Evolutionary conservation across 495 filamentous ascomycete species (phyloP), one percentile per base, ranked within the genome.

Genomic region (Trichocladium antarcticum): DNA sequence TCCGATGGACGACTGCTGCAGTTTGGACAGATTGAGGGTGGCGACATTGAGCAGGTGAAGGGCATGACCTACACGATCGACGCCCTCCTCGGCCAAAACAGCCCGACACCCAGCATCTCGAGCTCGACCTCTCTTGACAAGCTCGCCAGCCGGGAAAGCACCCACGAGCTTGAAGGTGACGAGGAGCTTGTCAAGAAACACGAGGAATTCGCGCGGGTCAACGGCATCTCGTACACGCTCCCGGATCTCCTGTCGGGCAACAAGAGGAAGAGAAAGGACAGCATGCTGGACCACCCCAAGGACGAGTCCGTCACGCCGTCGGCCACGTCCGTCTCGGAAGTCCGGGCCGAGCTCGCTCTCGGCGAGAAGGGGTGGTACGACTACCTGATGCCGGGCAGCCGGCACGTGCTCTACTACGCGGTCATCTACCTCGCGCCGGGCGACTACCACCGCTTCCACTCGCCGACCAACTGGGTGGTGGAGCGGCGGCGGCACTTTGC

Each of bases 371-470:
- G 85, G 5, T 95, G 89, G 89, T 92, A 89, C 66, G 70, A 81
- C 6, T 77, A 82, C 10, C 64, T 77, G 15, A 67, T 69, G 0
- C 60, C 70, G 1, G 82, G 78, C 46, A 71, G 67, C 37, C 74
- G 74, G 14, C 80, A 77, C 22, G 74, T 79, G n/a, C 78, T 98
- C 21, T 95, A 88, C 73, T 99, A 96, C 63, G 80, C 82, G 38
- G 92, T 99, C 47, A 80, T 99, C 58, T 99, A 99, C 68, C 79
- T 99, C n/a, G 92, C 92, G 0, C 92, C 92, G 0, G 92, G 92
- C 21, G 92, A 99, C 67, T 99, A 99, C 71, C 92, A 99, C 68
- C 85, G 89, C 42, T 99, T 97, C 74, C 92, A 99, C 68, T 92
- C 85, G 3, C 92, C 92, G 0, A 80, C 85, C 3, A 82, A 83